Conservation (phyloP, 371 early-diverging fungal genomes). For the Actinomortierella ambigua region DNA sequence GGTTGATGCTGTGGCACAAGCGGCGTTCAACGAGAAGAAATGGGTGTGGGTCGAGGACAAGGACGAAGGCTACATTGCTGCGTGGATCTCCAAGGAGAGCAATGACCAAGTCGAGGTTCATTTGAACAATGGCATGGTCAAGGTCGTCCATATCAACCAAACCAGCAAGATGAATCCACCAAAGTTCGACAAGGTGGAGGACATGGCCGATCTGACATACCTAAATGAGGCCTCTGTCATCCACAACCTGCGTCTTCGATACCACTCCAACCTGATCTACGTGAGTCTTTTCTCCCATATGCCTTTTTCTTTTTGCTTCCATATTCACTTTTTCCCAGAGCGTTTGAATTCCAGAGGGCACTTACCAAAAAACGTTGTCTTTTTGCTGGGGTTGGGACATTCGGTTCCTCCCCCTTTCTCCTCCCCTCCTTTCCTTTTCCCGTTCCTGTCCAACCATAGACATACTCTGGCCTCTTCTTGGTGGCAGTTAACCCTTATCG, state of each 20-base stretch:
- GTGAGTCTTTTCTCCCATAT: conserved; percentile 64
- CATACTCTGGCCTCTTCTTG: conserved; percentile 99
- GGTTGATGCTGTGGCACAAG: conserved; percentile 74
- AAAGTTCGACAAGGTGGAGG: conserved; percentile 98
- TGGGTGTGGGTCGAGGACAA: conserved; percentile 97
- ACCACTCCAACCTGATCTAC: conserved; percentile 91
- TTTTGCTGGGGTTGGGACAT: too few relatives aligned
- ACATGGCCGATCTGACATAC: conserved; percentile 98
- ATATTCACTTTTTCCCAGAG: too few relatives aligned
- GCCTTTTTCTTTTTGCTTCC: background rate
- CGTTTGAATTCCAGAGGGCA: too few relatives aligned
- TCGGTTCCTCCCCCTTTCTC: background rate
- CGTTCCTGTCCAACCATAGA: conserved; percentile 58
- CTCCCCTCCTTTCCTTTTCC: too few relatives aligned
- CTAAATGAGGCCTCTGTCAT: conserved; percentile 99
- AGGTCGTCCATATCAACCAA: conserved; percentile 70
- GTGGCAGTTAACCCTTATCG: conserved; percentile 99
- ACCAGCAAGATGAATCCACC: conserved; percentile 99
- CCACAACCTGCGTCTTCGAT: conserved; percentile 94
- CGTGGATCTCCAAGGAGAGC: conserved; percentile 78
- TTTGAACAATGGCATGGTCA: conserved; percentile 73
- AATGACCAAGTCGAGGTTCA: conserved; percentile 73
- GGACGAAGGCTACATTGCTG: conserved; percentile 88
- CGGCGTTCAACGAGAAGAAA: conserved; percentile 84
- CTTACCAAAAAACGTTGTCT: too few relatives aligned